phyloP scores from a whole-genome alignment of 352 stramenopile genomes.

The Nothophytophthora sp. region DNA sequence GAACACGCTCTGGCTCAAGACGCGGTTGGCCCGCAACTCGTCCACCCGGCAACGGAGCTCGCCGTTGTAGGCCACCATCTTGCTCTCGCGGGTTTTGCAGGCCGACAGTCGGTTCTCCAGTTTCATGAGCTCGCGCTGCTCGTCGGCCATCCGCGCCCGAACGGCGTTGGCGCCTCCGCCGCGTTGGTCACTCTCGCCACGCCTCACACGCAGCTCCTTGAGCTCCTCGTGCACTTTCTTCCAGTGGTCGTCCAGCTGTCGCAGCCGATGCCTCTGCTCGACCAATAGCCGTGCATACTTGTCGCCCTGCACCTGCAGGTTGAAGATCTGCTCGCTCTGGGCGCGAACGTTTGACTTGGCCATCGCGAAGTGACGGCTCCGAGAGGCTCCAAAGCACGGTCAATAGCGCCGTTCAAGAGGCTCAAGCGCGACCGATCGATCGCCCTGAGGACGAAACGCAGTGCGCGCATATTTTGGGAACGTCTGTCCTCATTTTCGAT shows the following conservation, averaged over 20 bases:
- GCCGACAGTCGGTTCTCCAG: conserved; percentile 77
- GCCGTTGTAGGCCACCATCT: conserved; percentile 61
- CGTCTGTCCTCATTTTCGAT: conserved; percentile 27
- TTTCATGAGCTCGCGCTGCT: conserved; percentile 79
- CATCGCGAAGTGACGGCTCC: conserved; percentile 25
- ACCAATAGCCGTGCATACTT: conserved; percentile 74
- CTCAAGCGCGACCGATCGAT: too few species aligned
- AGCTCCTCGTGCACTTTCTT: conserved; percentile 71
- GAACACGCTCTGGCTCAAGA: conserved; percentile 74
- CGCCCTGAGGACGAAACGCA: conserved; percentile 20
- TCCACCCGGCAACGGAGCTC: conserved; percentile 60
- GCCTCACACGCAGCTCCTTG: conserved; percentile 61
- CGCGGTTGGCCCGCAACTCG: conserved; percentile 58
- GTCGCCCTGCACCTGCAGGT: conserved; percentile 79
- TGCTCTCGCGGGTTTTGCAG: conserved; percentile 75
- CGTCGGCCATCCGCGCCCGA: conserved; percentile 64
- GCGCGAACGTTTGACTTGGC: conserved; percentile 64
- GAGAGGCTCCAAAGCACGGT: too few species aligned
- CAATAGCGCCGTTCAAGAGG: too few species aligned
- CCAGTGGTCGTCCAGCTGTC: conserved; percentile 69
- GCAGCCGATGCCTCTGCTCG: conserved; percentile 70
- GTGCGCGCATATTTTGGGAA: too few species aligned
- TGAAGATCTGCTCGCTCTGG: conserved; percentile 83
- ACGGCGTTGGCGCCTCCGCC: conserved; percentile 73
- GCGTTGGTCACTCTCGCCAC: conserved; percentile 71